These are phyloP conservation scores for Pleurotus ostreatus DNA, from an alignment of 768 basidiomycete species.

Conservation along the genomic window DNA sequence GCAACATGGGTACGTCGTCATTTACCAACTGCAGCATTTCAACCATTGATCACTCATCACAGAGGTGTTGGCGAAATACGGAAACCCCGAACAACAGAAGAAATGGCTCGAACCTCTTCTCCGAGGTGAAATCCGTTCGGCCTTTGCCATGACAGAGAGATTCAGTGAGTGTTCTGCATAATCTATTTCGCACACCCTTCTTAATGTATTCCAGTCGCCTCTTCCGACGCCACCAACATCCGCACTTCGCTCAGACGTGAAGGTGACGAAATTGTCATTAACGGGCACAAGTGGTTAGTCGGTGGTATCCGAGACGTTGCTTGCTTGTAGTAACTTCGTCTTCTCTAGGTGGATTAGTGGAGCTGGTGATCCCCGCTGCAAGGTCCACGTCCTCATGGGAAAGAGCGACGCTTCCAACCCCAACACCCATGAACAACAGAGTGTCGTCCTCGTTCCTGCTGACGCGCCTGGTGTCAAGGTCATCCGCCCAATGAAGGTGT, in stretches of 20 bases:
- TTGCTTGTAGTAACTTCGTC: neutral
- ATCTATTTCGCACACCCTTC: neutral
- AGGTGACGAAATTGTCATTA: slow-evolving; percentile 87
- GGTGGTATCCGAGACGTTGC: neutral
- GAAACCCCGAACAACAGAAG: slow-evolving; percentile 85
- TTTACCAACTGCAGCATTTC: neutral
- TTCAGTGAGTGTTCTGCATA: slow-evolving; percentile 46
- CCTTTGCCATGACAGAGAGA: slow-evolving; percentile 97
- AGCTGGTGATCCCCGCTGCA: slow-evolving; percentile 88
- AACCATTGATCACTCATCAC: slow-evolving; percentile 9
- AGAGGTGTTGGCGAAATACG: slow-evolving; percentile 97
- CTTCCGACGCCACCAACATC: slow-evolving; percentile 94
- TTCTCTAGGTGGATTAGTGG: slow-evolving; percentile 89
- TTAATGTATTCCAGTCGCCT: slow-evolving; percentile 56
- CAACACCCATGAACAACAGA: slow-evolving; percentile 78
- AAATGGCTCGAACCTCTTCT: slow-evolving; percentile 86
- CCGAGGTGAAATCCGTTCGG: slow-evolving; percentile 89
- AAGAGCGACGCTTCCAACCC: slow-evolving; percentile 87
- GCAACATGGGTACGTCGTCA: slow-evolving; percentile 81
- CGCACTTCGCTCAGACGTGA: slow-evolving; percentile 81
- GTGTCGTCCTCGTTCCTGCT: slow-evolving; percentile 92
- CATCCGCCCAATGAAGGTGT: slow-evolving; percentile 89
- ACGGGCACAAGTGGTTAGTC: slow-evolving; percentile 90
- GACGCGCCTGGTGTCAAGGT: slow-evolving; percentile 83
- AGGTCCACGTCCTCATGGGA: slow-evolving; percentile 90